Base-by-base conservation (phyloP, 352 stramenopile genomes). In the Globisporangium radiosum region DNA sequence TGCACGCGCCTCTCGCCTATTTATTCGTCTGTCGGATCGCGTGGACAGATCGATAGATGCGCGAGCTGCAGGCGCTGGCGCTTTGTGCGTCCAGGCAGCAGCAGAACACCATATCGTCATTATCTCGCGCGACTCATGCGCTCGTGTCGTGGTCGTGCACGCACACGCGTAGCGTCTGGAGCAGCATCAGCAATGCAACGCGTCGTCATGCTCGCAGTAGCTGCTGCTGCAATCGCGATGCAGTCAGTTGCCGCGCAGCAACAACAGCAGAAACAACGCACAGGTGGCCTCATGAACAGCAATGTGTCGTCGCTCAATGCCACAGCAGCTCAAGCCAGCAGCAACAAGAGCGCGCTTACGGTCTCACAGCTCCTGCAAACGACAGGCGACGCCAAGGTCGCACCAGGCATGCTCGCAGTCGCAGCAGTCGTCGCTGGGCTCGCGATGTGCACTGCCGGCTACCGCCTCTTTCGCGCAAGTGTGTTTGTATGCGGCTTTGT, bases 401-500 rank as follows among this genome's bases (percentile, higher is more conserved):
- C 72, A 47, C 60, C 65, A 5, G 66, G 71, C 0, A 56, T 85
- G 3, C 36, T 88, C 25, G 79, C 72, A 0, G 57, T 72, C 19
- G 61, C 68, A 1, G 75, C 70, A 0, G 67, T 88, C 37, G 57
- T 73, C 10, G 65, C 84, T 7, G 82, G 82, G 1, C 52, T 74
- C 4, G 56, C 84, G 5, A 67, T 90, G 55, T 58, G 47, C 5
- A 47, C 80, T 6, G 69, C 70, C 2, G 82, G 82, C 39, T 90
- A 90, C 62, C 69, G 70, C 0, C 60, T 92, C 40, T 89, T 85
- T 68, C 75, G 78, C 17, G 67, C 70, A 5, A 80, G 73, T 1
- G 69, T 86, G 47, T 89, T 89, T 52, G 61, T 78, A 1, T 70
- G 73, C 38, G 80, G 78, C 10, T 92, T 92, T 56, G 57, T 83